Conservation (phyloP, 345 rosid species). For the Citrus sp. region DNA sequence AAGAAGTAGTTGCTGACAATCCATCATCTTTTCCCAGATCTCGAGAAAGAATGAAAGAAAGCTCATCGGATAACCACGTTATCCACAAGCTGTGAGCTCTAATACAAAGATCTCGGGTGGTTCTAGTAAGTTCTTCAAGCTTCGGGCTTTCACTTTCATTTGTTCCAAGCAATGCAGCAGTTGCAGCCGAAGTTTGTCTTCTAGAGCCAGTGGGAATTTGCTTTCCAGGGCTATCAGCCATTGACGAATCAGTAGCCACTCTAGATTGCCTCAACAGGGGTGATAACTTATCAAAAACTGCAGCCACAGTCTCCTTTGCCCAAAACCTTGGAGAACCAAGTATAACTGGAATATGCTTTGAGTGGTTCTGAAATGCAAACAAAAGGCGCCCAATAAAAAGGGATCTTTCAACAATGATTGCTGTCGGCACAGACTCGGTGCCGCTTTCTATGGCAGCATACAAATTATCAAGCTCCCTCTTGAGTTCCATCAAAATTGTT, state of each 20-base stretch:
- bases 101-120: conserved; percentile 66
- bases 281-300: conserved; percentile 64
- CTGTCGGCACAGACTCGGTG: conserved; percentile 34
- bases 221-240: conserved; percentile 52
- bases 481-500: conserved; percentile 55
- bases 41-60: conserved; percentile 63
- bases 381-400: conserved; percentile 90
- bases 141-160: conserved; percentile 74
- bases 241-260: conserved; percentile 35
- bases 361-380: conserved; percentile 81
- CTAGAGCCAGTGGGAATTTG: conserved; percentile 47
- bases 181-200: conserved; percentile 72
- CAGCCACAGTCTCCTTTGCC: conserved; percentile 59
- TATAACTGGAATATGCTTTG: conserved; percentile 71
- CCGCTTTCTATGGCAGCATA: conserved; percentile 46
- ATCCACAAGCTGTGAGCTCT: conserved; percentile 94
- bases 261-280: conserved; percentile 62
- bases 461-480: conserved; percentile 63
- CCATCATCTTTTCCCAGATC: conserved; percentile 81
- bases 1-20: conserved; percentile 64
- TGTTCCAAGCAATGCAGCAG: conserved; percentile 79
- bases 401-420: conserved; percentile 76
- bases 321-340: conserved; percentile 96
- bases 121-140: conserved; percentile 58
- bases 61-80: conserved; percentile 80